phyloP scores from a whole-genome alignment of 805 yeast genomes.

The Zygosaccharomyces pseudorouxii region DNA sequence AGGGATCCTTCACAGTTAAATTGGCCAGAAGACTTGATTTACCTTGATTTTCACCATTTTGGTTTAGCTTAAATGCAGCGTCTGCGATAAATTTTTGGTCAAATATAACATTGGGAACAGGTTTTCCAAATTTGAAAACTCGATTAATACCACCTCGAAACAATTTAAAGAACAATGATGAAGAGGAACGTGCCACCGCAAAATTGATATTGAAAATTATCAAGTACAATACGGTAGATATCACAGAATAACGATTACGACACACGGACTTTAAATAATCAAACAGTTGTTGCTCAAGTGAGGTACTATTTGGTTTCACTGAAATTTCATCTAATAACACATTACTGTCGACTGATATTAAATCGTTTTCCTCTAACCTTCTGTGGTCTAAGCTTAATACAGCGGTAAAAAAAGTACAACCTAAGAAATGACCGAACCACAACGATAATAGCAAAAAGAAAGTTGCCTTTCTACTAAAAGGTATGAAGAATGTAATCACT shows the following conservation, averaged over 20 bases:
- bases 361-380: slow-evolving; percentile 56
- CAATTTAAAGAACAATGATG: slow-evolving; percentile 17
- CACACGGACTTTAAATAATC: neutral
- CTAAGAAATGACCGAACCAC: slow-evolving; percentile 56
- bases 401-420: slow-evolving; percentile 59
- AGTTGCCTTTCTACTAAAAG: slow-evolving; percentile 40
- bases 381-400: slow-evolving; percentile 64
- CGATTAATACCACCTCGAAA: slow-evolving; percentile 9
- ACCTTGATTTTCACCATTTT: neutral
- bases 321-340: slow-evolving; percentile 6
- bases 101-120: slow-evolving; percentile 10
- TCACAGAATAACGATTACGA: slow-evolving; percentile 2
- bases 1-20: slow-evolving; percentile 6
- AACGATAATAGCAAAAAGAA: slow-evolving; percentile 46
- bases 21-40: slow-evolving; percentile 3
- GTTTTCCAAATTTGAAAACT: slow-evolving; percentile 4
- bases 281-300: neutral
- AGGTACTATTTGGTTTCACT: slow-evolving; percentile 1
- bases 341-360: slow-evolving; percentile 27
- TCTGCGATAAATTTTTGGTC: slow-evolving; percentile 14
- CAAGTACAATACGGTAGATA: slow-evolving; percentile 8
- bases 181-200: slow-evolving; percentile 15
- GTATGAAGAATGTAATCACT: slow-evolving; percentile 31
- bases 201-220: slow-evolving; percentile 13
- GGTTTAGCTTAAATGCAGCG: slow-evolving; percentile 2